These are phyloP conservation scores for Deinandra increscens DNA, from an alignment of 129 eudicot genomes.

Conservation along the genomic window DNA sequence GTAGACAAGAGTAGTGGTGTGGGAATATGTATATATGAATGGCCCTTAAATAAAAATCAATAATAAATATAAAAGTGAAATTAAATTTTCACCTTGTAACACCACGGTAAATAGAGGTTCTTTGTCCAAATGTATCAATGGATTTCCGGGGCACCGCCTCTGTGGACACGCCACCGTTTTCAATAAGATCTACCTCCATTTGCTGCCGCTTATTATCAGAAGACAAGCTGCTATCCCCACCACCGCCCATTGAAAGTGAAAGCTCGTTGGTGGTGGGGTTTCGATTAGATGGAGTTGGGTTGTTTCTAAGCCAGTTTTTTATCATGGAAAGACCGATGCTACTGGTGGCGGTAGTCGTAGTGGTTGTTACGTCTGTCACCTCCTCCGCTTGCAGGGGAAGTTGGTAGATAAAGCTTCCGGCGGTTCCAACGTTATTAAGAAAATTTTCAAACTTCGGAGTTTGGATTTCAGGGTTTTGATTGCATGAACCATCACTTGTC, in stretches of 20 bases:
- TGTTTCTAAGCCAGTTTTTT: slow-evolving; percentile 81
- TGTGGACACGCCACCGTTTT: slow-evolving; percentile 34
- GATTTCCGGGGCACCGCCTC: slow-evolving; percentile 67
- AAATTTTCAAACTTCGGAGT: slow-evolving; percentile 86
- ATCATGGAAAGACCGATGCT: slow-evolving; percentile 86
- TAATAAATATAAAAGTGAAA: neutral
- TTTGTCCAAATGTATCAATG: slow-evolving; percentile 86
- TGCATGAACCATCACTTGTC: slow-evolving; percentile 46
- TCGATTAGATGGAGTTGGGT: slow-evolving; percentile 38
- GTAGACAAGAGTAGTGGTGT: no score
- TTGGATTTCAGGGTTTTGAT: slow-evolving; percentile 39
- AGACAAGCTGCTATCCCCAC: slow-evolving; percentile 41
- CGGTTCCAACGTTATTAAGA: slow-evolving; percentile 47
- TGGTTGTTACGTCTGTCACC: slow-evolving; percentile 6
- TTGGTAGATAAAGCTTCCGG: slow-evolving; percentile 33
- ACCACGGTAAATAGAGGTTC: slow-evolving; percentile 97
- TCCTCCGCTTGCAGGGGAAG: slow-evolving; percentile 29
- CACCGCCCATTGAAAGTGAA: slow-evolving; percentile 78
- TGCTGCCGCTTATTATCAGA: slow-evolving; percentile 52
- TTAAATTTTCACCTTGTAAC: slow-evolving; percentile 64
- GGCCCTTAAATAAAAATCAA: neutral
- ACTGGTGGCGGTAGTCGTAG: slow-evolving; percentile 10
- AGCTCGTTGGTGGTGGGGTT: slow-evolving; percentile 34
- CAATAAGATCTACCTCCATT: slow-evolving; percentile 39
- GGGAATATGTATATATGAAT: neutral